Base-by-base conservation (phyloP, 2,329 filamentous ascomycete species). In the Colletotrichum destructivum region DNA sequence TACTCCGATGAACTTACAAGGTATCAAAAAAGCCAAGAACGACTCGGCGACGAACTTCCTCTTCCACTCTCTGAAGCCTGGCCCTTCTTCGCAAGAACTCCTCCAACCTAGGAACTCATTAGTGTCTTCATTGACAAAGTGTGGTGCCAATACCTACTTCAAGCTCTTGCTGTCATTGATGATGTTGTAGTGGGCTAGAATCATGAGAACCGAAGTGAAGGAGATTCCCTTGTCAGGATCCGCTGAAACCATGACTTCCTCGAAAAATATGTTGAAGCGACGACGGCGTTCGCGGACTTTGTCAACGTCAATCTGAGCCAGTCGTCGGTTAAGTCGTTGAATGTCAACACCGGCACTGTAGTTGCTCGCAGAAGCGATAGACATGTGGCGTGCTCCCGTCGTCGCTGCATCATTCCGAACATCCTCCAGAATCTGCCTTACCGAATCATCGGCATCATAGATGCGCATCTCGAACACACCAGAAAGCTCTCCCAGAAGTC, bases 401-500 rank as follows among this genome's bases (percentile, higher is more conserved):
- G 69, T 49, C n/a, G 55, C 66, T 7, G 42, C 42, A 54, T 90
- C 87, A 61, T 88, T 85, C 55, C 90, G 89, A 76, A 96, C 93
- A 76, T 97, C 92, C 69, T 98, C 94, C n/a, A 98, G 87, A 63
- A 99, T 93, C 49, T 90, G 88, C n/a, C 89, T 86, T 26, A 99
- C 92, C 0, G 95, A 96, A 81, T 97, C 96, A 76, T 97, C 94
- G 6, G 93, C 91, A 70, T 96, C 92, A 80, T 99, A 98, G 61
- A 99, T 95, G 44, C 96, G 92, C 95, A 99, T 98, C 78, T 97
- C 93, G 78, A 99, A 99, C 18, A 98, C 90, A 3, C 96, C 96
- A 21, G 95, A 98, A 1, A 99, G 90, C 85, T 98, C 94, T 59
- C 94, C 94, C 7, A 99, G 86, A 44, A 99, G 86, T 52, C 95